Base-by-base conservation (phyloP, 2,329 filamentous ascomycete genomes). In the Diplodia corticola region DNA sequence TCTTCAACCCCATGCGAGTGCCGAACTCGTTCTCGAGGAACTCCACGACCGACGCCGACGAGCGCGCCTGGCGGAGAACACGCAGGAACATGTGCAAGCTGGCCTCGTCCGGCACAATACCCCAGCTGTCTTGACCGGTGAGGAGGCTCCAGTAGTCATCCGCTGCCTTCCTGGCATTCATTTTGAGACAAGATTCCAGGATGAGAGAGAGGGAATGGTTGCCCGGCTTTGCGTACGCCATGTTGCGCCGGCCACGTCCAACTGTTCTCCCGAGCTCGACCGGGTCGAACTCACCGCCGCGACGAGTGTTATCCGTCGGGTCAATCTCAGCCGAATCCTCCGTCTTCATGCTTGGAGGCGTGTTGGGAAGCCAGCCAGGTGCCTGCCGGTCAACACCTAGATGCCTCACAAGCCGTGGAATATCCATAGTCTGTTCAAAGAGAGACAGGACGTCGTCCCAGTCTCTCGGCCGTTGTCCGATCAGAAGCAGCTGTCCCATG, bases 361-460 rank as follows among this genome's bases (percentile, higher is more conserved):
- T 72, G 54, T 30, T 10, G 20, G 30, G 46, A 26, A 33, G 22
- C 33, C 33, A 35, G 3, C 2, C 12, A 30, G 13, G 30, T 37
- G 28, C 28, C 17, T 13, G 33, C 3, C 20, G 22, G 10, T n/a
- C 28, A 17, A 12, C 30, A 44, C 48, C 64, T n/a, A 54, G 55
- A 77, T 70, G 64, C 24, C 0, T 71, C 73, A 40, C 76, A 76
- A 82, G 70, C 80, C 87, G 85, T 37, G 89, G 86, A 49, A 97
- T 85, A 54, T 87, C 85, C 87, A 94, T 93, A 0, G 92, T 91
- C 77, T 97, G 89, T 70, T 92, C 85, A n/a, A 96, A 78, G 22
- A 97, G 81, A 46, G 86, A 86, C 24, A 97, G 83, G 2, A 97
- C 82, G 71, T 92, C 87, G 68, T 90, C 86, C 76, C 85, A 88